Base-by-base conservation (phyloP, 176 grass and related monocot genomes). In the Areca catechu region DNA sequence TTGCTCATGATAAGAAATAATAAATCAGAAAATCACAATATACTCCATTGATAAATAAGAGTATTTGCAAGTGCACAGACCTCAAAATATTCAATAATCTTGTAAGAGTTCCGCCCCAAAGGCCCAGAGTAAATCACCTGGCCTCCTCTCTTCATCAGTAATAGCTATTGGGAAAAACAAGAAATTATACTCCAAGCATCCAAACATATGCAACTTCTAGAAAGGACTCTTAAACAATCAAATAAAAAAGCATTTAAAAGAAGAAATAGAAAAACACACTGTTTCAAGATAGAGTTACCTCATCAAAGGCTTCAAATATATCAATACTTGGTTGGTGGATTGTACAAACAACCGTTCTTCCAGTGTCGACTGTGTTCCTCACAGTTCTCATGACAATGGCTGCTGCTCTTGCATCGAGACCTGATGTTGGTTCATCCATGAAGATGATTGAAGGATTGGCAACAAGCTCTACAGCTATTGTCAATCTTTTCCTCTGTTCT, bases 321-420 rank as follows among this genome's bases (percentile, higher is more conserved):
- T 98, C 93, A 51, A 98, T 98, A 55, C 93, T 98, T 56, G 93
- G 88, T 78, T 98, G 93, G 75, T 98, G 93, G 67, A 98, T 92
- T 54, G 88, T 98, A 68, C 93, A 98, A 69, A 98, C 93, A 19
- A 98, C 93, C 24, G 93, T 98, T 57, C 93, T 71, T 53, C 93
- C 88, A 34, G 88, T 98, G 77, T 98, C 88, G 50, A 98, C 93
- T 60, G 93, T 98, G 67, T 98, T 98, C 57, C 93, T 77, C 48
- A 98, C 93, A 66, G 93, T 98, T 83, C 93, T 87, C 93, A 98
- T 92, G 51, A 98, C 93, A 70, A 98, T 98, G 16, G 93, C 93
- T 43, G 93, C 93, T 50, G 93, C 93, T 76, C 93, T 83, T 72
- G 93, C 93, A 83, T 98, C 93, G 66, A 98, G 93, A 50, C 93